Percentiles rank a stretch among this genome's conserved stretches.
phyloP scores from a whole-genome alignment of 495 filamentous ascomycete species.

The Penicillium salamii region DNA sequence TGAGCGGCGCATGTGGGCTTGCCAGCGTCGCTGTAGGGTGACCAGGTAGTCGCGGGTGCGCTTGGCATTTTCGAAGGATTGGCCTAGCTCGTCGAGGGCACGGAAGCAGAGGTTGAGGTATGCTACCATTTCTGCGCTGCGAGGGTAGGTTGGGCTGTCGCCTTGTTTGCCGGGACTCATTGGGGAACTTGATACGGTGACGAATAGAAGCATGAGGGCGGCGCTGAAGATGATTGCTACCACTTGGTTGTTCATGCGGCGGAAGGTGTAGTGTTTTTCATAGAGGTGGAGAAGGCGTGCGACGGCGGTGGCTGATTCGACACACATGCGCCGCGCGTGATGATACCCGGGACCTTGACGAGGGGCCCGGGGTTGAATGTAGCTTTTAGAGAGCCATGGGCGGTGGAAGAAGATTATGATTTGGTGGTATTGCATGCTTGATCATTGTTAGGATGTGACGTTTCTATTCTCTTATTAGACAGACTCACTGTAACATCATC shows the following conservation, averaged over 20 bases:
- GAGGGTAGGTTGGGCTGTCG: constrained; percentile 23
- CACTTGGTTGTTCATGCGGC: constrained; percentile 49
- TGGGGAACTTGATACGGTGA: constrained; percentile 41
- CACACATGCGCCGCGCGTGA: constrained; percentile 47
- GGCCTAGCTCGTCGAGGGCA: constrained; percentile 44
- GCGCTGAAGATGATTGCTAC: constrained; percentile 52
- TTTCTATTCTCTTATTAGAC: not conserved
- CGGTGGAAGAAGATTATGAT: constrained; percentile 50
- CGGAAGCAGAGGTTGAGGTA: constrained; percentile 49
- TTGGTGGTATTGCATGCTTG: constrained; percentile 56
- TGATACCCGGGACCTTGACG: constrained; percentile 45
- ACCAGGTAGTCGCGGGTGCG: constrained; percentile 45
- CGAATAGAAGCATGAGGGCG: constrained; percentile 46
- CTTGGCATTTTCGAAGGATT: constrained; percentile 48
- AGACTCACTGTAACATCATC: constrained; percentile 45
- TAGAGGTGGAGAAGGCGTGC: constrained; percentile 46
- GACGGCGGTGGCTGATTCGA: constrained; percentile 45
- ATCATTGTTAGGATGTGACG: constrained; percentile 1
- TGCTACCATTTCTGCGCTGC: constrained; percentile 42
- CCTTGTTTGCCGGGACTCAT: constrained; percentile 18
- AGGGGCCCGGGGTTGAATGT: constrained; percentile 44
- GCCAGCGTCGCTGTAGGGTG: constrained; percentile 46
- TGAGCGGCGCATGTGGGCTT: constrained; percentile 43
- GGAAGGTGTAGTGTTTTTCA: constrained; percentile 48
- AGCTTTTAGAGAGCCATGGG: constrained; percentile 50